Evolutionary conservation across 2,329 filamentous ascomycete genomes (phyloP).

Genomic region (Botryotinia globosa): DNA sequence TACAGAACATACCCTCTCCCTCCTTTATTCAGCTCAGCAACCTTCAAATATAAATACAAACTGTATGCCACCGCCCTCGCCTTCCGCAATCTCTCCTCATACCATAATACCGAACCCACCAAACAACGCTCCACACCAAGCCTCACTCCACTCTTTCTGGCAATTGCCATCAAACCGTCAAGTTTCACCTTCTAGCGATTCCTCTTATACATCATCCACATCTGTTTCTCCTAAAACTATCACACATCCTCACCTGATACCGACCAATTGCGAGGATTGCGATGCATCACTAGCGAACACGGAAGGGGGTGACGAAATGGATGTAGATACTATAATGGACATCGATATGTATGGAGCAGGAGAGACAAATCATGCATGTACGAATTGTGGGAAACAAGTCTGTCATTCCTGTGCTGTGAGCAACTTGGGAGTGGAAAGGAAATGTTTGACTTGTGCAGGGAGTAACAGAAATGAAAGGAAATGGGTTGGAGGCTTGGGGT

Average conservation of each 20-base stretch:
- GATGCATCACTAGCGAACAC: conserved; percentile 38
- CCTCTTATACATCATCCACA: conserved; percentile 32
- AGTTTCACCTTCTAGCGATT: conserved; percentile 38
- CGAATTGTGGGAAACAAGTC: conserved; percentile 53
- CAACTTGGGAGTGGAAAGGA: conserved; percentile 53
- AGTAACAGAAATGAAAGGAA: conserved; percentile 21
- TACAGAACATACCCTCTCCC: conserved; percentile 50
- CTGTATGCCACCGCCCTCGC: conserved; percentile 21
- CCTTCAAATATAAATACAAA: conserved; percentile 34
- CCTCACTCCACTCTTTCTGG: conserved; percentile 61
- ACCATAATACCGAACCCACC: conserved; percentile 24
- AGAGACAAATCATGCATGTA: conserved; percentile 42
- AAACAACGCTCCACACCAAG: conserved; percentile 42
- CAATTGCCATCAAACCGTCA: conserved; percentile 43
- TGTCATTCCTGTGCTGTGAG: conserved; percentile 60
- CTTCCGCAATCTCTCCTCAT: conserved; percentile 26
- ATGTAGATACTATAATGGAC: conserved; percentile 41
- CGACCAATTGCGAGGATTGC: conserved; percentile 55
- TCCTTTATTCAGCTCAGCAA: conserved; percentile 57
- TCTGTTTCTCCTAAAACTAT: conserved; percentile 15
- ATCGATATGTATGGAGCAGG: conserved; percentile 39
- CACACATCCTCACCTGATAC: conserved; percentile 28
- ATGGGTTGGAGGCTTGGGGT: conserved; percentile 30
- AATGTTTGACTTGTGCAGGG: conserved; percentile 52
- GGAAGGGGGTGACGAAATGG: conserved; percentile 41